Evolutionary conservation across 1,139 yeast genomes (phyloP).

Genomic region (Kodamaea anthophila): DNA sequence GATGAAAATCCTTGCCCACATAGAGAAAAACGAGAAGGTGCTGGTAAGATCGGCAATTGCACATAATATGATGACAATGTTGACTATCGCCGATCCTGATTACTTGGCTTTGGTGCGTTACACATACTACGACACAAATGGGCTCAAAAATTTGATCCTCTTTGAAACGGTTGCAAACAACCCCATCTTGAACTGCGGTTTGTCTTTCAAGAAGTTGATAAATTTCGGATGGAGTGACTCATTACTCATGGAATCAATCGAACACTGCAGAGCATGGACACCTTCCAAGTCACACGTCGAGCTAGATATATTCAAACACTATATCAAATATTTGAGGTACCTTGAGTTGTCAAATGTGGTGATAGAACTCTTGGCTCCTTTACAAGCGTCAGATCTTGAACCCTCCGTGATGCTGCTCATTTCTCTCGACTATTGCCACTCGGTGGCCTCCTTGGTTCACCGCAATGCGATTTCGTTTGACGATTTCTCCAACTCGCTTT

Average conservation of each 20-base stretch:
- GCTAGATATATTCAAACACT: conserved; percentile 20
- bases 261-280: conserved; percentile 1
- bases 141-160: conserved; percentile 13
- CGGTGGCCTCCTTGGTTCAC: not conserved
- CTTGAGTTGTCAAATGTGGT: not conserved
- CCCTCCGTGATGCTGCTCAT: not conserved
- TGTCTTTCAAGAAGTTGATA: conserved; percentile 16
- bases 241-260: conserved; percentile 11
- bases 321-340: conserved; percentile 31
- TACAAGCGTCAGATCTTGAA: not conserved
- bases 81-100: conserved; percentile 10
- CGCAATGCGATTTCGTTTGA: not conserved
- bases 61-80: conserved; percentile 12
- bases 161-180: conserved; percentile 2
- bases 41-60: conserved; percentile 11
- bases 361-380: not conserved
- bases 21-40: conserved; percentile 6
- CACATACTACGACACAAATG: conserved; percentile 19
- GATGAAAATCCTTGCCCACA: conserved; percentile 6
- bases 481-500: conserved; percentile 1
- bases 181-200: conserved; percentile 15
- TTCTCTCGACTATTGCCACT: conserved; percentile 1
- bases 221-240: conserved; percentile 18
- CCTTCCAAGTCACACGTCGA: too few species aligned
- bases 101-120: conserved; percentile 12